Evolutionary conservation across 345 rosid genomes (phyloP), one percentile per base, ranked within the genome.

Genomic region (Populus euphratica): DNA sequence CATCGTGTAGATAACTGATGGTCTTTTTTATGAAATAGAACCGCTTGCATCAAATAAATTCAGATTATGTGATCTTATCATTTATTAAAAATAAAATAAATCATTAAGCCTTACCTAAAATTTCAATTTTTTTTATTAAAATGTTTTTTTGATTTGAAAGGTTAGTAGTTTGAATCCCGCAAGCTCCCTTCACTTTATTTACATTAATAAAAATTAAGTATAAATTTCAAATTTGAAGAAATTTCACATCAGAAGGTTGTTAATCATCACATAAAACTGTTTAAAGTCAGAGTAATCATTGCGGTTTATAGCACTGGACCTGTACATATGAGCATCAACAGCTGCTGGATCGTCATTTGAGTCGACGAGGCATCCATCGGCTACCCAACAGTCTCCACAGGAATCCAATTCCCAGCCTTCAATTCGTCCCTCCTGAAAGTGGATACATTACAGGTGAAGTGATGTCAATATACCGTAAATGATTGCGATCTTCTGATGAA

Each of bases 301-400:
- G 16, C 4, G 14, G 6, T 9, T 70, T 23, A 20, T 29, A 20
- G 54, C n/a, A 67, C 35, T 20, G 2, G 49, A 94, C 97, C 97
- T 91, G 81, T 95, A 95, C 98, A 95, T 92, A 79, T 86, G 85
- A 71, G 99, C 99, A 81, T 93, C 99, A 73, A 93, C 82, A 41
- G 93, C 82, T 17, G 92, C 81, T 8, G 98, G 96, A 76, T 74
- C 69, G 59, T 93, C 96, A 67, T 91, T 87, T 9, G 91, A 86
- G 82, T 93, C 98, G 6, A 89, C 97, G 6, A 95, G 96, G 81
- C 99, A 93, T 25, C 98, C 99, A 82, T 93, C 96, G 64, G 85
- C 92, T 29, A 95, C 99, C 93, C 92, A 93, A 79, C 99, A 95
- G 36, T 95, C 97, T 27, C 98, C 97, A 72, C 99, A 93, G 1